phyloP scores from a whole-genome alignment of 306 rosid species.

The Sphenostylis stenocarpa region DNA sequence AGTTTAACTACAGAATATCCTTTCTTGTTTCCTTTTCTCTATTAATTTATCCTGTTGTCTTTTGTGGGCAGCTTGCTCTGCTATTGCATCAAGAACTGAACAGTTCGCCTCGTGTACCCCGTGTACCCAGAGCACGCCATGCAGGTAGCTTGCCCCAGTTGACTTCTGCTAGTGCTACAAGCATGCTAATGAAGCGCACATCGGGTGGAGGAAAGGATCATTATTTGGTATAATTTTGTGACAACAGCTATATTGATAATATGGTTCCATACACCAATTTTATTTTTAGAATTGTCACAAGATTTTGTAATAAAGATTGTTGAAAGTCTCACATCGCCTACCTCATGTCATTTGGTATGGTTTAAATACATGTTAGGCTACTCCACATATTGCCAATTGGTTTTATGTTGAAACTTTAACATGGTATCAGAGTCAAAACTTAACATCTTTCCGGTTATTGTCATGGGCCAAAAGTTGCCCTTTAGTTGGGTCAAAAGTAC shows the following conservation, averaged over 20 bases:
- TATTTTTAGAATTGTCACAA: not conserved
- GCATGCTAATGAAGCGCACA: slow-evolving; percentile 75
- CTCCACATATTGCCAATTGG: too few relatives aligned
- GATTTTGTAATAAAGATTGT: slow-evolving; percentile 2
- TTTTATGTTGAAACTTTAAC: too few relatives aligned
- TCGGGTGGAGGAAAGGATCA: slow-evolving; percentile 80
- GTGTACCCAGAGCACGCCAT: slow-evolving; percentile 91
- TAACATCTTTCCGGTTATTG: too few relatives aligned
- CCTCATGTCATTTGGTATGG: too few relatives aligned
- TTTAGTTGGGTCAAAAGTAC: too few relatives aligned
- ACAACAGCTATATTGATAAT: not conserved
- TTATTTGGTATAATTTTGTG: slow-evolving; percentile 50
- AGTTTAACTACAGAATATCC: not conserved
- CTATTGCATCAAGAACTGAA: slow-evolving; percentile 94
- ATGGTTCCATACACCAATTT: slow-evolving; percentile 10
- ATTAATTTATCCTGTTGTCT: slow-evolving; percentile 1
- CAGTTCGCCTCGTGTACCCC: slow-evolving; percentile 98
- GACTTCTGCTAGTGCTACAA: slow-evolving; percentile 70
- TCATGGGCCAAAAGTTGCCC: too few relatives aligned
- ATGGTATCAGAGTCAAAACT: too few relatives aligned
- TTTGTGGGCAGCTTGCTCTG: slow-evolving; percentile 72
- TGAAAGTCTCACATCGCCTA: too few relatives aligned
- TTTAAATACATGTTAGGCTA: too few relatives aligned
- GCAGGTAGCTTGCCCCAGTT: slow-evolving; percentile 81
- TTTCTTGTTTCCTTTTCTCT: slow-evolving; percentile 6